These are phyloP conservation scores for Auricularia sp. DNA, from an alignment of 768 basidiomycete genomes.

Conservation along the genomic window DNA sequence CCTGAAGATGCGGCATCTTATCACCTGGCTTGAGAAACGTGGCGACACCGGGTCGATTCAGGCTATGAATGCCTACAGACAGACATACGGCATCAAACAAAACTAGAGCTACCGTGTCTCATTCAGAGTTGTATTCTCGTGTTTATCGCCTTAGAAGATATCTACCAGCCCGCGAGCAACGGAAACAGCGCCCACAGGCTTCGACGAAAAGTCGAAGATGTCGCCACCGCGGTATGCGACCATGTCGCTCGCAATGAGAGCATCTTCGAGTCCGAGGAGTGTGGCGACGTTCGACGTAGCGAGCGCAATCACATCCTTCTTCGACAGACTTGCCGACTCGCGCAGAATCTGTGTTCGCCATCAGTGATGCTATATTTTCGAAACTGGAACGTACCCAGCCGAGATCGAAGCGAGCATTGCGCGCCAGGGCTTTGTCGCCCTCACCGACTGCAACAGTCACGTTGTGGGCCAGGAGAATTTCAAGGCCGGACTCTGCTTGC, in stretches of 20 bases:
- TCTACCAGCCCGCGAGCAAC: not conserved
- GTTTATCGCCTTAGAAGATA: not conserved
- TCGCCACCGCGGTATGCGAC: conserved; percentile 25
- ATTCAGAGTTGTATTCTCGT: not conserved
- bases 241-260: conserved; percentile 20
- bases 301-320: conserved; percentile 23
- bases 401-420: conserved; percentile 17
- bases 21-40: conserved; percentile 68
- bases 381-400: conserved; percentile 13
- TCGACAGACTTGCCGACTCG: conserved; percentile 18
- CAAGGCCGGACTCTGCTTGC: conserved; percentile 20
- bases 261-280: conserved; percentile 23
- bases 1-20: conserved; percentile 75
- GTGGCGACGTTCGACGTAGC: conserved; percentile 28
- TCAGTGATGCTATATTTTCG: conserved; percentile 23
- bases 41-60: conserved; percentile 53
- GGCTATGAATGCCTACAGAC: conserved; percentile 69
- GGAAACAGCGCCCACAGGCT: conserved; percentile 6
- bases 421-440: conserved; percentile 24
- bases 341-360: conserved; percentile 4
- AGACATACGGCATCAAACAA: conserved; percentile 47
- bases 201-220: conserved; percentile 15
- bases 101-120: not conserved
- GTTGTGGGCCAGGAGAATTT: conserved; percentile 23
- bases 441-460: conserved; percentile 20